Percentiles rank a stretch among this genome's conserved stretches.
These are phyloP conservation scores for Zygotorulaspora chibaensis DNA, from an alignment of 805 yeast species.

Conservation along the genomic window DNA sequence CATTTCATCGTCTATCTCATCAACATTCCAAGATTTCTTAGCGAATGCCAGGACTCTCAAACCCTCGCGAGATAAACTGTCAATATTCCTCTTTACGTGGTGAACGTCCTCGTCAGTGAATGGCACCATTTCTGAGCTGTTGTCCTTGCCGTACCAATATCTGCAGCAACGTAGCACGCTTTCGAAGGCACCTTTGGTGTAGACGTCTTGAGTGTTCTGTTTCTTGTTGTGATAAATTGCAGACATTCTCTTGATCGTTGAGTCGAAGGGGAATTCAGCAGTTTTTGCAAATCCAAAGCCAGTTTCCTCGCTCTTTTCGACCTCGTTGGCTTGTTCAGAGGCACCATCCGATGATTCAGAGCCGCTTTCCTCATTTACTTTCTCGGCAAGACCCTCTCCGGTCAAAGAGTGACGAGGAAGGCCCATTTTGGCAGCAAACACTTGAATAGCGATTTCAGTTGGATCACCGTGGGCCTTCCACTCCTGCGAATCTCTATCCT, in stretches of 20 bases:
- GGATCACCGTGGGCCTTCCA: conserved; percentile 90
- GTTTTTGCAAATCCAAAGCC: conserved; percentile 46
- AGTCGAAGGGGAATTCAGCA: conserved; percentile 81
- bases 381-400: conserved; percentile 31
- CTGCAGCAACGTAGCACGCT: conserved; percentile 59
- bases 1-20: conserved; percentile 34
- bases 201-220: conserved; percentile 50
- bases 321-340: conserved; percentile 59
- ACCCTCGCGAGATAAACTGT: conserved; percentile 71
- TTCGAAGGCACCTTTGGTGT: conserved; percentile 89
- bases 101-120: conserved; percentile 48
- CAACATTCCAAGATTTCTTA: conserved; percentile 31
- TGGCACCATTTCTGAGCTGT: conserved; percentile 42
- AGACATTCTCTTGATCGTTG: conserved; percentile 85
- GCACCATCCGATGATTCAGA: conserved; percentile 25
- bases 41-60: conserved; percentile 84
- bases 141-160: conserved; percentile 52
- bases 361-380: conserved; percentile 11
- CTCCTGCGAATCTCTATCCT: conserved; percentile 39
- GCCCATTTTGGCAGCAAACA: conserved; percentile 58
- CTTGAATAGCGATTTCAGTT: conserved; percentile 84
- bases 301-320: conserved; percentile 39
- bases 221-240: conserved; percentile 58
- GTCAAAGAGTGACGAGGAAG: conserved; percentile 44
- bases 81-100: conserved; percentile 52